Evolutionary conservation across 306 rosid species (phyloP), one percentile per base, ranked within the genome.

Genomic region (Dalbergia cultrata): DNA sequence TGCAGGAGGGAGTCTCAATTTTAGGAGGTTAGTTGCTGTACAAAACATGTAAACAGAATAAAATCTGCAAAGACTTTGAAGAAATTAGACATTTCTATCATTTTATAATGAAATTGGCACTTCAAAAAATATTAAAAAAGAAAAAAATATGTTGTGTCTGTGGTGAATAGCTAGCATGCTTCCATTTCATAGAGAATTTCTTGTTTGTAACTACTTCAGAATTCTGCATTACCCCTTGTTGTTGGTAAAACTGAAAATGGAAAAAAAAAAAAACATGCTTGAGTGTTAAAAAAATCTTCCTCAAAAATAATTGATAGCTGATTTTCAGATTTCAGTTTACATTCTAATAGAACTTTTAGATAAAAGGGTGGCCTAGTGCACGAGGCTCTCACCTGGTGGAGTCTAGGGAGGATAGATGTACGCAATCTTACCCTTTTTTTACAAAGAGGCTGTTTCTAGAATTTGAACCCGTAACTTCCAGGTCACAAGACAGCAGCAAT

Each of bases 21-120:
- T 89, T 95, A 89, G 99, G 99, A 93, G 99, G 97, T 95, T 50
- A 79, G 89, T 41, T 71, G 41, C 67, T 75, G 44, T 69, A 76
- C 26, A 62, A 47, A 59, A 45, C 22, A 79, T 70, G 75, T 69
- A 18, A 49, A 64, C 61, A 5, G 8, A 74, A 64, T 44, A 66
- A 45, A 64, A 22, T 74, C n/a, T 44, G 21, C 75, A 43, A 67
- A 64, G 44, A 74, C 49, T 66, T 57, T 44, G 22, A 26, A 56
- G 65, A 67, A 50, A 53, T 53, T 43, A 41, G 37, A 44, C 22
- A 54, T 50, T 64, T 76, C 58, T 33, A 11, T 58, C 45, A 10
- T 49, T 56, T 75, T 58, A 62, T 74, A 44, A 37, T 74, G 63
- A 61, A 79, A 44, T 60, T 18, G 58, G 19, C 68, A 59, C 65